phyloP scores from a whole-genome alignment of 257 asterid genomes.

The Perilla frutescens region DNA sequence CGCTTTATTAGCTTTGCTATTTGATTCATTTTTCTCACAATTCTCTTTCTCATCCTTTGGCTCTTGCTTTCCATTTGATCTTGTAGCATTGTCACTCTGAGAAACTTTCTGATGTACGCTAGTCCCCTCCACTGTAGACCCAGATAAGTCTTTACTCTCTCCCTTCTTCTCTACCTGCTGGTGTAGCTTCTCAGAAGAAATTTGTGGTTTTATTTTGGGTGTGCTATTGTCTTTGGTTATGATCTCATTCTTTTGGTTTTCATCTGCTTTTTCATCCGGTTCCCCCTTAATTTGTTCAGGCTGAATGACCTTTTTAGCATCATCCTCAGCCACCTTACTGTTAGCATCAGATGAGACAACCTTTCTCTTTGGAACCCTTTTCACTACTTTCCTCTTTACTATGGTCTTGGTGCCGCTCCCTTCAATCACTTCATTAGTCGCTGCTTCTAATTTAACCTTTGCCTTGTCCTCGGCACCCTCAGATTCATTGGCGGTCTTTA shows the following conservation, averaged over 20 bases:
- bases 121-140: conserved; percentile 49
- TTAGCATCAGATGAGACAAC: conserved; percentile 46
- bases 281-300: conserved; percentile 44
- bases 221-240: conserved; percentile 37
- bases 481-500: conserved; percentile 40
- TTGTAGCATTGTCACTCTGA: conserved; percentile 44
- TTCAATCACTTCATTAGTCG: conserved; percentile 41
- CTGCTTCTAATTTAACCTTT: conserved; percentile 46
- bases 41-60: conserved; percentile 53
- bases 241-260: conserved; percentile 29
- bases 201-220: conserved; percentile 32
- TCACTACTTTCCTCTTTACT: conserved; percentile 74
- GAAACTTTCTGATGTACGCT: conserved; percentile 40
- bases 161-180: conserved; percentile 49
- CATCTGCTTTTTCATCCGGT: conserved; percentile 44
- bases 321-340: conserved; percentile 49
- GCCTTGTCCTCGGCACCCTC: conserved; percentile 49
- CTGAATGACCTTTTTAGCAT: conserved; percentile 33
- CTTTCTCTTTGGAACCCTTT: conserved; percentile 75
- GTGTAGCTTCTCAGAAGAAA: conserved; percentile 40
- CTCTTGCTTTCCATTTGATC: conserved; percentile 51
- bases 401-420: conserved; percentile 58
- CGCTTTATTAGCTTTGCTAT: conserved; percentile 49
- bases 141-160: conserved; percentile 44
- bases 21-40: conserved; percentile 50